Evolutionary conservation across 768 basidiomycete genomes (phyloP).

Genomic region (Phaffia tasmanica): DNA sequence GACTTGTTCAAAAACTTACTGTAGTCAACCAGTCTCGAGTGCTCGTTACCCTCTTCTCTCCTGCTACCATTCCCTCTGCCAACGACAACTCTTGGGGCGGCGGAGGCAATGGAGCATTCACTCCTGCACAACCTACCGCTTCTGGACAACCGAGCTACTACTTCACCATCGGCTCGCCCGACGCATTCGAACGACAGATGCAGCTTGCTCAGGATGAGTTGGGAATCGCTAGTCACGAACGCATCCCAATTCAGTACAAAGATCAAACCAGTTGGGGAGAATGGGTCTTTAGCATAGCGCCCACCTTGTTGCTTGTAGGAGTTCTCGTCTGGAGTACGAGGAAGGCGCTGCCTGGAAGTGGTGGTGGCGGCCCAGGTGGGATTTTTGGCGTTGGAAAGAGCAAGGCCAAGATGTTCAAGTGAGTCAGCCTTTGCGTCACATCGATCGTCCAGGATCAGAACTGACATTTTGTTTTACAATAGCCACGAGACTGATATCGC

Average conservation of each 20-base stretch:
- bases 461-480: background rate
- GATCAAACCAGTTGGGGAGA: constrained; percentile 80
- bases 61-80: constrained; percentile 23
- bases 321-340: constrained; percentile 53
- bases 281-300: constrained; percentile 78
- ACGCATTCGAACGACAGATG: constrained; percentile 89
- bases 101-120: constrained; percentile 39
- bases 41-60: constrained; percentile 7
- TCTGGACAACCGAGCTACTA: constrained; percentile 46
- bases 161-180: constrained; percentile 96
- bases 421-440: background rate
- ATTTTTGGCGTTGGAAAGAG: constrained; percentile 98
- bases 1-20: constrained; percentile 21
- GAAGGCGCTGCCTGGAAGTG: constrained; percentile 42
- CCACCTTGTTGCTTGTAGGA: constrained; percentile 84
- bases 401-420: constrained; percentile 80
- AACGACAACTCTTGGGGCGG: constrained; percentile 30
- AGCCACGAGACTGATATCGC: constrained; percentile 76
- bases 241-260: constrained; percentile 92
- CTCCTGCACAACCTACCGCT: constrained; percentile 25
- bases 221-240: constrained; percentile 78
- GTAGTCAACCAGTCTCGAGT: constrained; percentile 21
- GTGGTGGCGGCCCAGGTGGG: constrained; percentile 58
- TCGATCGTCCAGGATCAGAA: background rate
- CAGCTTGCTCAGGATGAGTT: constrained; percentile 88